phyloP scores from a whole-genome alignment of 345 rosid genomes.

The Pugionium dolabratum region DNA sequence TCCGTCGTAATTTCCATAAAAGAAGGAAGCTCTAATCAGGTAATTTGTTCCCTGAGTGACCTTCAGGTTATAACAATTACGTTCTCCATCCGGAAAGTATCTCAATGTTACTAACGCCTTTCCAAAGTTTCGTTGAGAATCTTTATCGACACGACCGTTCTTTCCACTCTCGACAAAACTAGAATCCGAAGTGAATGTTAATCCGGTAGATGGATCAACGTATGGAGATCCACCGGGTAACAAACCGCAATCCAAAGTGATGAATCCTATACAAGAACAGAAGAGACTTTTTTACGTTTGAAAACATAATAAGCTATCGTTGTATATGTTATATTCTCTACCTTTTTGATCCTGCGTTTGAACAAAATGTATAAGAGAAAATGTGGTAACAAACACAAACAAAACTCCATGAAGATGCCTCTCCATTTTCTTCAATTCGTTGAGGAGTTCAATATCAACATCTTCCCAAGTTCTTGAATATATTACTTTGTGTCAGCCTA shows the following conservation, averaged over 20 bases:
- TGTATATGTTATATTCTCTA: not conserved
- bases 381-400: not conserved
- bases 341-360: constrained; percentile 46
- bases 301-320: not conserved
- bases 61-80: constrained; percentile 41
- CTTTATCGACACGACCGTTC: constrained; percentile 6
- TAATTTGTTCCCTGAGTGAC: constrained; percentile 32
- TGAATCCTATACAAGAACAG: constrained; percentile 31
- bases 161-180: constrained; percentile 20
- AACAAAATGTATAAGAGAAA: constrained; percentile 11
- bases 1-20: constrained; percentile 43
- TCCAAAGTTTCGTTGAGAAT: not conserved
- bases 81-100: constrained; percentile 44
- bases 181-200: constrained; percentile 41
- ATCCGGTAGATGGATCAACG: constrained; percentile 19
- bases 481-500: constrained; percentile 6
- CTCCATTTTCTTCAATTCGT: constrained; percentile 6
- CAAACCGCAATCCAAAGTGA: constrained; percentile 44
- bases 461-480: constrained; percentile 20
- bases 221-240: constrained; percentile 19
- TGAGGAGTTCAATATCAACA: not conserved
- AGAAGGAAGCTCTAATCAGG: constrained; percentile 39
- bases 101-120: constrained; percentile 21
- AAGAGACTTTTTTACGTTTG: not conserved
- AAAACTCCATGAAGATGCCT: constrained; percentile 11